A percentile compares a stretch with the other conserved stretches of the same genome.
phyloP scores from a whole-genome alignment of 176 grass and related monocot genomes.

The Oryza brachyantha region DNA sequence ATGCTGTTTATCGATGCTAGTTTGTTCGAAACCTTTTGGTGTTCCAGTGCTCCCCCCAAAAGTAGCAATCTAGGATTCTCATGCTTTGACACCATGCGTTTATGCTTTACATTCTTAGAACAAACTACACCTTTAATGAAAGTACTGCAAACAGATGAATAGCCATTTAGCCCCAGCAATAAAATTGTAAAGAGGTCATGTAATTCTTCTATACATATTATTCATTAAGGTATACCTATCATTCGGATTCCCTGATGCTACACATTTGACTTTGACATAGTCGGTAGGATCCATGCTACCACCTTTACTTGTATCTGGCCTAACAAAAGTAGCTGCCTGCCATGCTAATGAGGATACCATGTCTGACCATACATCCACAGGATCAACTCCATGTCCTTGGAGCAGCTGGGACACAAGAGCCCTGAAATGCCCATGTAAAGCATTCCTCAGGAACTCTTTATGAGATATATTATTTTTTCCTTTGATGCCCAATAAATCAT shows the following conservation, averaged over 20 bases:
- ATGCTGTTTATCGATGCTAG: slow-evolving; percentile 76
- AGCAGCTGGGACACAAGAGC: slow-evolving; percentile 86
- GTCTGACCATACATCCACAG: slow-evolving; percentile 62
- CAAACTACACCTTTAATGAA: slow-evolving; percentile 96
- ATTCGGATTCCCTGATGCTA: slow-evolving; percentile 77
- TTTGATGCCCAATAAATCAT: slow-evolving; percentile 31
- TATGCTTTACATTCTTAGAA: slow-evolving; percentile 99
- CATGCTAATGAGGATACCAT: slow-evolving; percentile 78
- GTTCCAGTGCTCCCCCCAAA: slow-evolving; percentile 90
- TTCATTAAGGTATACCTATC: slow-evolving; percentile 61
- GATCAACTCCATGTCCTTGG: slow-evolving; percentile 67
- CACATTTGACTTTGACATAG: slow-evolving; percentile 94
- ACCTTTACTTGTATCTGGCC: slow-evolving; percentile 84
- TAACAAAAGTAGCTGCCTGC: slow-evolving; percentile 89
- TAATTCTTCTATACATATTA: slow-evolving; percentile 8
- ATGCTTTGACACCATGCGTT: slow-evolving; percentile 94
- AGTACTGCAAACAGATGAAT: slow-evolving; percentile 54
- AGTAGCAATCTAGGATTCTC: slow-evolving; percentile 87
- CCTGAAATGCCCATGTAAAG: slow-evolving; percentile 78
- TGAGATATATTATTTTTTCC: slow-evolving; percentile 56
- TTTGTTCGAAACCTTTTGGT: slow-evolving; percentile 81
- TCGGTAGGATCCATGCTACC: slow-evolving; percentile 92
- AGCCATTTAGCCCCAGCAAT: slow-evolving; percentile 46
- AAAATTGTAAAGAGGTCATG: neutral
- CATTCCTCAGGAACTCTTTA: slow-evolving; percentile 67